Percentiles rank a stretch among this genome's conserved stretches.
Conservation (phyloP, 306 rosid genomes). For the Crotalaria pallida region DNA sequence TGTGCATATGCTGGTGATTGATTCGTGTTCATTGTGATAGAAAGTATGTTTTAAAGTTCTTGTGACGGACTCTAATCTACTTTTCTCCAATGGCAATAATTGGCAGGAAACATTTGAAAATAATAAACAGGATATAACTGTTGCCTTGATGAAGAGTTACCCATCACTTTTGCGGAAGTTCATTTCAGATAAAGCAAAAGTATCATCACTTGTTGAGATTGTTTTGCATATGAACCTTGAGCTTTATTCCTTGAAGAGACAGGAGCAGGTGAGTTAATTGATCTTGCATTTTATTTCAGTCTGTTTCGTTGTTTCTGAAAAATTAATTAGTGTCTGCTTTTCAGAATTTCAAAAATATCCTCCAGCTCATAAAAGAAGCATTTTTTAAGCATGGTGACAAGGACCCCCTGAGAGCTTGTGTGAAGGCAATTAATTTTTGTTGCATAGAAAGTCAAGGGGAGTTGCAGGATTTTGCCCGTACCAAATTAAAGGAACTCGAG, state of each 20-base stretch:
- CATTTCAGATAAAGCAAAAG: constrained; percentile 85
- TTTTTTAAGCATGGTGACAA: constrained; percentile 88
- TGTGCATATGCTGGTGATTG: background rate
- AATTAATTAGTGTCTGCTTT: constrained; percentile 25
- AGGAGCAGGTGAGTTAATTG: constrained; percentile 66
- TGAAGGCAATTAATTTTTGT: constrained; percentile 68
- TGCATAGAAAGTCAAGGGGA: constrained; percentile 85
- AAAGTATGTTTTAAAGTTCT: background rate
- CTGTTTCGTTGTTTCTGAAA: constrained; percentile 11
- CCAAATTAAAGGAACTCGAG: constrained; percentile 68
- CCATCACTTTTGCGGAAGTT: constrained; percentile 81
- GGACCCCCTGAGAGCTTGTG: constrained; percentile 82
- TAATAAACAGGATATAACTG: constrained; percentile 75
- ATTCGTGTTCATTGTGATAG: constrained; percentile 13
- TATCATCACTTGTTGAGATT: constrained; percentile 69
- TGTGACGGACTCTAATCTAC: constrained; percentile 19
- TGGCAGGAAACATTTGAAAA: constrained; percentile 75
- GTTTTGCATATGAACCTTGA: constrained; percentile 79
- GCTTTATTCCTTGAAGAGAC: constrained; percentile 79
- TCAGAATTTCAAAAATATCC: constrained; percentile 78
- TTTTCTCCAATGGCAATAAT: constrained; percentile 20
- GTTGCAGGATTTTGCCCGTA: constrained; percentile 84
- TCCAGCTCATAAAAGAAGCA: constrained; percentile 82
- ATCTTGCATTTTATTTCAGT: constrained; percentile 20
- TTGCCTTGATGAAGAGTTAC: constrained; percentile 80